Conservation (phyloP, 1,139 yeast species). For the Taphrina sp. region DNA sequence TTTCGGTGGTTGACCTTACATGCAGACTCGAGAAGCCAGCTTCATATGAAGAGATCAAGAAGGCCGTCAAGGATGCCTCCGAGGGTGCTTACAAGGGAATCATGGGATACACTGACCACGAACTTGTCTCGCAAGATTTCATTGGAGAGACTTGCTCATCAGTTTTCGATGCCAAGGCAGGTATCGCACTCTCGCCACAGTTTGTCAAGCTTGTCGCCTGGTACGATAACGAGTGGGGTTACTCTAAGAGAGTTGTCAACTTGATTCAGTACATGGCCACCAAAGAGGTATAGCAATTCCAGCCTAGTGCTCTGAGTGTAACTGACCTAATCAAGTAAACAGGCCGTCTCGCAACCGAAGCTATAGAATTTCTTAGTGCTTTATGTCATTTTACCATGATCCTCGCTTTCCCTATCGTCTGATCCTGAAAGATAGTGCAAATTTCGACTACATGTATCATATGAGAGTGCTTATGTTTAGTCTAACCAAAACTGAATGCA, state of each 20-base stretch:
- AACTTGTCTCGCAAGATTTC: slow-evolving; percentile 83
- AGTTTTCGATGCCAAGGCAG: slow-evolving; percentile 81
- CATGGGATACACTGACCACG: slow-evolving; percentile 80
- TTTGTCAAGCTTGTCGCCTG: slow-evolving; percentile 83
- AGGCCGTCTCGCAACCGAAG: slow-evolving; percentile 14
- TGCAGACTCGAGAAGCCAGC: slow-evolving; percentile 67
- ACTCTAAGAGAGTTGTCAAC: slow-evolving; percentile 90
- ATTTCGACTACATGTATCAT: too few relatives aligned
- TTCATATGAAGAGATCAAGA: slow-evolving; percentile 72
- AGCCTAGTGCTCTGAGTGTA: not conserved
- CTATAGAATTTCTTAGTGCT: not conserved
- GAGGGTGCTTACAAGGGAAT: slow-evolving; percentile 74
- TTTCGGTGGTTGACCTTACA: slow-evolving; percentile 74
- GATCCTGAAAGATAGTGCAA: too few relatives aligned
- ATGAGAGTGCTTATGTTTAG: too few relatives aligned
- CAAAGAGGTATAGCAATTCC: slow-evolving; percentile 18
- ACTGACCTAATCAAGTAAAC: slow-evolving; percentile 28
- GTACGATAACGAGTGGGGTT: slow-evolving; percentile 78
- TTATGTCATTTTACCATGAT: too few relatives aligned
- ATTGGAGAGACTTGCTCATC: slow-evolving; percentile 74
- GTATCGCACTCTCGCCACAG: slow-evolving; percentile 76
- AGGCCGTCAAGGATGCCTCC: slow-evolving; percentile 63
- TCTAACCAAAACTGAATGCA: too few relatives aligned
- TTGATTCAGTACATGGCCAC: slow-evolving; percentile 71
- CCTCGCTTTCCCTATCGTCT: too few relatives aligned